Base-by-base conservation (phyloP, 352 stramenopile genomes). In the Pythium aristosporum region DNA sequence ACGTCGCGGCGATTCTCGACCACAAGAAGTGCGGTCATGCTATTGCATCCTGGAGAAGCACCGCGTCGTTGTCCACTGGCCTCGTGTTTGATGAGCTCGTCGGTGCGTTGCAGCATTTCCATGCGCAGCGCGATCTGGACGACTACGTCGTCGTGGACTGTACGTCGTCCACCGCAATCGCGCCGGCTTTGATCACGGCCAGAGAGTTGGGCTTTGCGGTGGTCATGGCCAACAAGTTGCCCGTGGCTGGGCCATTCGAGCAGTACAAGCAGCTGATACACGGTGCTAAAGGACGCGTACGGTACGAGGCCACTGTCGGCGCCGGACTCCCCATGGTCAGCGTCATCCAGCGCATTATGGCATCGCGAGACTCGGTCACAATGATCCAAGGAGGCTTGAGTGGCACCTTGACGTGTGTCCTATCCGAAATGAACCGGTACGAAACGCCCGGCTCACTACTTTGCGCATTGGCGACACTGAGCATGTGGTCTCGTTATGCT, bases 331-430 rank as follows among this genome's bases (percentile, higher is more conserved):
- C 83, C 1, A 75, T 87, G 12, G 54, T 92, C 20, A 68, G 57
- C 32, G 80, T 80, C 28, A 48, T 90, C 12, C 58, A 82, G 63
- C 63, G 71, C 41, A 63, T 92, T 25, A 67, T 87, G 15, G 70
- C 74, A 20, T 85, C 81, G 12, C 60, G 62, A 28, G 79, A 92
- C 63, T 28, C 43, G 8, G 74, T 92, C 53, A 56, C 63, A 8
- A 67, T 51, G 7, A 73, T 91, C 13, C 72, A 83, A 57, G 81
- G 83, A 34, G 73, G 80, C 36, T 68, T 92, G 36, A 85, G 72
- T 23, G 83, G 83, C n/a, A 91, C 81, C 10, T 72, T 92, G 61
- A 75, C 73, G 25, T 90, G 76, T 65, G 77, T 88, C 12, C 61
- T 92, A 2, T 61, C 65, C 12, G 68, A 57, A 8, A 76, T 79